Evolutionary conservation across 305 asterid genomes (phyloP).

Genomic region (Fraxinus floribunda): DNA sequence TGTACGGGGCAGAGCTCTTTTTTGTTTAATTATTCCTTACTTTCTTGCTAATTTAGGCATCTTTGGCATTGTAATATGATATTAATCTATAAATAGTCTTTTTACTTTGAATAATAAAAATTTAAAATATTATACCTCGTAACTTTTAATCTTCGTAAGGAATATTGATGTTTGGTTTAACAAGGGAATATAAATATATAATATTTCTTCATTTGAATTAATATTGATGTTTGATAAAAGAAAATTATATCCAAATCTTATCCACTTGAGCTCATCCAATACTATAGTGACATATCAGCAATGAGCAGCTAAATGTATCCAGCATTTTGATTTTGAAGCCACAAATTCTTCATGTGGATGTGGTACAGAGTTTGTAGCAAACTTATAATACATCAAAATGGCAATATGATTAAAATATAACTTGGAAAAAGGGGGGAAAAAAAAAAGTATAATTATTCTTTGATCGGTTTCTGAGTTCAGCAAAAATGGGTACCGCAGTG

Average conservation of each 20-base stretch:
- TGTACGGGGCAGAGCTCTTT: not conserved
- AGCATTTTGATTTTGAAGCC: constrained; percentile 38
- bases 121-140: not conserved
- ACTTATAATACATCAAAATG: constrained; percentile 28
- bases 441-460: not conserved
- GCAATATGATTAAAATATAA: not conserved
- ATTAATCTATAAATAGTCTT: not conserved
- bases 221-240: not conserved
- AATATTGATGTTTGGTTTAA: not conserved
- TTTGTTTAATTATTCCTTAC: constrained; percentile 26
- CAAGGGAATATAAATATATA: not conserved
- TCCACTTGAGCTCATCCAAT: constrained; percentile 51
- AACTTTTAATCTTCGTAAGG: not conserved
- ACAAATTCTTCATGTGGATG: constrained; percentile 51
- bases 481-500: constrained; percentile 61
- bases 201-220: not conserved
- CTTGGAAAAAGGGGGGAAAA: not conserved
- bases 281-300: constrained; percentile 46
- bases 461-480: constrained; percentile 1
- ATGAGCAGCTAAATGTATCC: constrained; percentile 53
- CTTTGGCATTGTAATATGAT: constrained; percentile 13
- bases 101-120: not conserved
- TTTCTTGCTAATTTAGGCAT: constrained; percentile 25
- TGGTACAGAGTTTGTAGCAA: constrained; percentile 12
- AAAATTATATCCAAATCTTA: constrained; percentile 45